Evolutionary conservation across 169 alveolate species (phyloP), one percentile per base, ranked within the genome.

Genomic region (Perkinsus marinus): DNA sequence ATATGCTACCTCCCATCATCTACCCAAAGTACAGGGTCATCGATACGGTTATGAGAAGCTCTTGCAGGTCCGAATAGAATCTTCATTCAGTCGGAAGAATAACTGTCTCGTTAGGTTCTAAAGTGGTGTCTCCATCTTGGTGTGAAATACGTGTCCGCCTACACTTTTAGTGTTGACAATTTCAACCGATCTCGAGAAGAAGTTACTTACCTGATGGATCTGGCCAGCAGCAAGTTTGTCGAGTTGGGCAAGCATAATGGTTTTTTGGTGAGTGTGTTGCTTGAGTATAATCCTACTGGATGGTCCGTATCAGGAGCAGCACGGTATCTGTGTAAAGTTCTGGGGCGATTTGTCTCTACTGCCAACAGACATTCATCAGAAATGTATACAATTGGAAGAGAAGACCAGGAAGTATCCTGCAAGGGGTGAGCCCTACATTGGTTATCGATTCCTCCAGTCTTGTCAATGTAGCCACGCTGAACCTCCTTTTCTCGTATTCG

Each of bases 51-150:
- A 90, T 13, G 93, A 92, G 38, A 92, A 92, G 68, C 68, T 92
- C 9, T 6, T 92, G n/a, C 93, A 92, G 79, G 93, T 92, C 26
- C 30, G 26, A 19, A 19, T 13, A 57, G 79, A 13, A 57, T 57
- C 79, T 57, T 57, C 22, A 19, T 30, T 13, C 79, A 57, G 37
- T 16, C 37, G 26, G 79, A 57, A 57, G 79, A 57, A 41, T 41
- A 41, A 6, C 46, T 41, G 3, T 57, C 22, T 57, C 34, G 30
- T 57, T 16, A 57, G 79, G 79, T 57, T 57, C 17, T 92, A 37
- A 89, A 92, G 39, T 92, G 93, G 92, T 92, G 93, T 34, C 39
- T 92, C 19, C 93, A 92, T 43, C 36, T 92, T n/a, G 93, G 92
- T 41, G 57, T 92, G 26, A 39, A 89, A 39, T 46, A 90, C 0